Base-by-base conservation (phyloP, 768 basidiomycete species). In the Lactarius tabidus region DNA sequence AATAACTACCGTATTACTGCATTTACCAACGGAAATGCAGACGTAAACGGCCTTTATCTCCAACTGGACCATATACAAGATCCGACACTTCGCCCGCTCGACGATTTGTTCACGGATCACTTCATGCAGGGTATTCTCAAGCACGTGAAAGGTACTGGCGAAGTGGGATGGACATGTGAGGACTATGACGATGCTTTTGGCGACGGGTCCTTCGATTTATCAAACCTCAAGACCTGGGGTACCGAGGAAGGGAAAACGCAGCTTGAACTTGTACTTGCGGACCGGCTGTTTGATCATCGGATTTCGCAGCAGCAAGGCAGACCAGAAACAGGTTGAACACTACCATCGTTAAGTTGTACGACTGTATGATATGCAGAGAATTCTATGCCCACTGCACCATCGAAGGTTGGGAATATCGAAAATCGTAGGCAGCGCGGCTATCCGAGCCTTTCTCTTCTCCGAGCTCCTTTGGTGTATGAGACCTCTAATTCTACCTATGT, bases 1-100 rank as follows among this genome's bases (percentile, higher is more conserved):
- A 58, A 58, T 51, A 63, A 53, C 39, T 63, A 58, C 15, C 63
- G 48, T 2, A 52, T 64, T 20, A 36, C 63, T 33, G 57, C 57
- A 8, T 59, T 64, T 45, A 59, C 18, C 8, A 59, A 64, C 7
- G 63, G 58, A 23, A 43, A 43, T 23, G 52, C 1, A 9, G 63
- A 59, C 36, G 36, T 59, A 23, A 64, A 64, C 17, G 58, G 57
- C 36, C 4, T 14, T 1, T 17, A 10, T 36, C 63, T 64, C 28
- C 58, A 59, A n/a, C 58, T 59, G 26, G 39, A 45, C 29, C 63
- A 64, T 54, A 64, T 63, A 3, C 29, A 41, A 20, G 57, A 63
- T 26, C 38, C 57, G 20, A 58, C 57, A 12, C 36, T 63, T 33
- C 48, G 63, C 17, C 57, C 63, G 5, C 63, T 63, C 8, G 63